phyloP scores from a whole-genome alignment of 306 rosid species.

The Delonix regia region DNA sequence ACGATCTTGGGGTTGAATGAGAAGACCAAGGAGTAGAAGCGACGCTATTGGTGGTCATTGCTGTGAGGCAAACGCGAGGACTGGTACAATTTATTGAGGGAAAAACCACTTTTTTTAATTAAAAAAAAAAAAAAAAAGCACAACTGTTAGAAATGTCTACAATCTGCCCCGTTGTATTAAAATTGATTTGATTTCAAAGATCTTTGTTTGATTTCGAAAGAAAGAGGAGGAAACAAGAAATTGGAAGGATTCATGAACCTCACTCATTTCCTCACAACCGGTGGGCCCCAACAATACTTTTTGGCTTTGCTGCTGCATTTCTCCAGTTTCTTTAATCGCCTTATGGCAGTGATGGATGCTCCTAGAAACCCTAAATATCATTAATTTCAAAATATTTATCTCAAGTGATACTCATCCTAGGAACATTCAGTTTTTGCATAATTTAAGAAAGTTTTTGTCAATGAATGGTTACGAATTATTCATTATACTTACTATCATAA shows the following conservation, averaged over 20 bases:
- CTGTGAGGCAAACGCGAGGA: background rate
- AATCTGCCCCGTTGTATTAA: background rate
- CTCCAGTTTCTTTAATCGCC: no score
- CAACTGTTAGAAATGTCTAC: background rate
- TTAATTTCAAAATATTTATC: no score
- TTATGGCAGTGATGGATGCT: no score
- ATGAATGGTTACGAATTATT: no score
- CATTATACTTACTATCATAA: no score
- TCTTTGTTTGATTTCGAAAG: background rate
- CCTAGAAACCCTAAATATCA: no score
- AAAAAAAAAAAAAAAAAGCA: no score
- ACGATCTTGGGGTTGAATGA: background rate
- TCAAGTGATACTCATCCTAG: no score
- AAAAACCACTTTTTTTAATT: background rate
- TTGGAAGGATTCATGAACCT: conserved; percentile 3
- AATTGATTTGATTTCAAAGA: background rate
- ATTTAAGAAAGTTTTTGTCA: no score
- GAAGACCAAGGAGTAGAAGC: background rate
- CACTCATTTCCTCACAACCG: background rate
- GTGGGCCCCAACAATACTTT: conserved; percentile 1
- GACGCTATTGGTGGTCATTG: background rate
- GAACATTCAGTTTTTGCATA: no score
- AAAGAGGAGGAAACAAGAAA: background rate
- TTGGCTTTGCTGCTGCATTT: background rate
- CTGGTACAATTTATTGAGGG: background rate